Evolutionary conservation across 345 rosid species (phyloP), one percentile per base, ranked within the genome.

Genomic region (Melaleuca alternifolia): DNA sequence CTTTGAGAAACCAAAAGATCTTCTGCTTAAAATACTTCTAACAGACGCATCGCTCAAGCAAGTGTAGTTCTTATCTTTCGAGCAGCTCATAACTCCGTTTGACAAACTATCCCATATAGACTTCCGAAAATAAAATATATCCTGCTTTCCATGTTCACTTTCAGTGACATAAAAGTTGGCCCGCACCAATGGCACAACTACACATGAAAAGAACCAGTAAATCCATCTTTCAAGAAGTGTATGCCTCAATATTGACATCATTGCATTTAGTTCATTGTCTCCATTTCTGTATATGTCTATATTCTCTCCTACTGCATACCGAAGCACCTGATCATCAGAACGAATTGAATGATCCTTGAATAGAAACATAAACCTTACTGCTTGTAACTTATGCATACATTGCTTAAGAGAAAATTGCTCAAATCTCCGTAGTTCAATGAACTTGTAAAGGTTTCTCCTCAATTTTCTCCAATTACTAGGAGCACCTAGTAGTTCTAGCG

Each of bases 131-230:
- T 94, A 97, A 86, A 86, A 92, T 16, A 91, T 76, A 37, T 92
- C 93, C 41, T 91, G 91, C 89, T 92, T 92, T 61, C 96, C 96
- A 90, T 88, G 91, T 90, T 95, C 94, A 87, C 89, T 94, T 93
- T 97, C 98, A 52, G 98, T 95, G 82, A 91, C 93, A 86, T 96
- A 95, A 91, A 97, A 97, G 89, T 96, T 92, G 83, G 96, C 91
- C 90, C n/a, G 91, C 57, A 96, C 90, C 86, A 97, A 21, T 81
- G 96, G 95, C 87, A 91, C 93, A 87, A 97, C 93, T 86, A 97
- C 86, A 90, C 56, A 86, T 16, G 93, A 88, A 86, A 97, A 97
- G 84, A 96, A 91, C 99, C 99, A 96, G 89, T 90, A 89, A 85
- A 94, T 93, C 98, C 98, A 97, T 87, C 92, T 95, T 75, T 84